Base-by-base conservation (phyloP, 108 stramenopile genomes). In the Nitzschia sp. region DNA sequence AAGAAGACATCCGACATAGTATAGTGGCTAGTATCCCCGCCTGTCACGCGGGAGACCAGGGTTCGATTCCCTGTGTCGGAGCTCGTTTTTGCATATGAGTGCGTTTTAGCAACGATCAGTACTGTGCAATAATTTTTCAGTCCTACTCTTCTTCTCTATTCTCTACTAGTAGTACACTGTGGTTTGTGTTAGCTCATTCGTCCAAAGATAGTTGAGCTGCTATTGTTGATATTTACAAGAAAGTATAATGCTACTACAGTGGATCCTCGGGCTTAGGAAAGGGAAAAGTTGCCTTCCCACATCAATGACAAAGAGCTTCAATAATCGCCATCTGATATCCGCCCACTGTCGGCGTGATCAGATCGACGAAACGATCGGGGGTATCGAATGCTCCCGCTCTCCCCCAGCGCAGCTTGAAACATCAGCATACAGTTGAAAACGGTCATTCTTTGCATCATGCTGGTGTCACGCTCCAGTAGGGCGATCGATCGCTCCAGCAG, bases 11-110 rank as follows among this genome's bases (percentile, higher is more conserved):
- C 89, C 86, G 89, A 62, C 84, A 96, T 96, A 96, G 95, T 96
- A 96, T 96, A 96, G 90, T 93, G 95, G 92, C 89, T 93, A 96
- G 89, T 96, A 96, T 96, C 89, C 95, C 95, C 92, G 95, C 92
- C 95, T 96, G 95, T 96, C 95, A 96, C 89, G 91, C 94, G 89
- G 91, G 94, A 92, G 94, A 92, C 89, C 91, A 85, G 94, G 94
- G 91, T 95, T 95, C 91, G 90, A 92, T 95, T 95, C 94, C 94
- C 88, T 86, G 88, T 90, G 79, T 56, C 83, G 90, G 90, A 88
- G 81, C 23, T 9, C 9, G 13, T 41, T 41, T 41, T 41, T 6
- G 6, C 13, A 9, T 41, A 41, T 8, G 21, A 13, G 8, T 53
- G 6, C 52, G 15, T 36, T 38, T 56, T 29, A 41, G 38, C 38